These are phyloP conservation scores for Aureobasidium leucospermi DNA, from an alignment of 2,329 filamentous ascomycete species.

Conservation along the genomic window DNA sequence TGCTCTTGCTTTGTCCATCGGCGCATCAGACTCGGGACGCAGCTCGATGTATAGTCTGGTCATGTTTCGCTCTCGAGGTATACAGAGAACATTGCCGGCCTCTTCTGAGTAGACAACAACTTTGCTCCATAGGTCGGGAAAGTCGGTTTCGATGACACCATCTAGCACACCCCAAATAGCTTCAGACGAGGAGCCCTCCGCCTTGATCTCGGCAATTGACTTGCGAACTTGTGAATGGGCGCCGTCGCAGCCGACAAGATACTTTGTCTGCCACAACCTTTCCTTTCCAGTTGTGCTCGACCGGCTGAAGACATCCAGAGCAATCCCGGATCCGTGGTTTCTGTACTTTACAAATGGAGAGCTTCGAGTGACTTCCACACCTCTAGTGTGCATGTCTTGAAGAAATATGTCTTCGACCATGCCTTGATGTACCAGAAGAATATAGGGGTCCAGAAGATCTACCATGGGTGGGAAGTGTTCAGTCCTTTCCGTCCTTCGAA, in stretches of 20 bases:
- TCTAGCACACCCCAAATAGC: slow-evolving; percentile 67
- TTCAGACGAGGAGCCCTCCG: slow-evolving; percentile 43
- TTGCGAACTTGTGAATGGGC: slow-evolving; percentile 64
- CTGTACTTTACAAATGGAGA: slow-evolving; percentile 53
- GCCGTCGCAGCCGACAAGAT: slow-evolving; percentile 65
- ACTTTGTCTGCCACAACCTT: slow-evolving; percentile 49
- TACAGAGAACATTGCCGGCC: slow-evolving; percentile 63
- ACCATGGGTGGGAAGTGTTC: slow-evolving; percentile 56
- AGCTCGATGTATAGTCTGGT: slow-evolving; percentile 53
- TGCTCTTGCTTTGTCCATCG: slow-evolving; percentile 26
- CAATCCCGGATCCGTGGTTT: slow-evolving; percentile 28
- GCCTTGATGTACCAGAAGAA: slow-evolving; percentile 59
- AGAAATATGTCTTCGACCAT: slow-evolving; percentile 68
- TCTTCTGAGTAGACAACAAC: slow-evolving; percentile 60
- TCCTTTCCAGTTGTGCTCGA: slow-evolving; percentile 30
- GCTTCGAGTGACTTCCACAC: slow-evolving; percentile 56
- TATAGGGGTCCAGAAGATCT: slow-evolving; percentile 47
- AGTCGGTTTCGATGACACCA: slow-evolving; percentile 62
- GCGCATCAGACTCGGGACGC: slow-evolving; percentile 29
- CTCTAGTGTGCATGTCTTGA: slow-evolving; percentile 59
- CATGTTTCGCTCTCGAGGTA: slow-evolving; percentile 66
- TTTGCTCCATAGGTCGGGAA: slow-evolving; percentile 70
- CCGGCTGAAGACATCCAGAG: slow-evolving; percentile 37
- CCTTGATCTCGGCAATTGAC: slow-evolving; percentile 48
- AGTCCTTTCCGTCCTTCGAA: slow-evolving; percentile 57